Base-by-base conservation (phyloP, 495 filamentous ascomycete genomes). In the Annulohypoxylon moriforme region DNA sequence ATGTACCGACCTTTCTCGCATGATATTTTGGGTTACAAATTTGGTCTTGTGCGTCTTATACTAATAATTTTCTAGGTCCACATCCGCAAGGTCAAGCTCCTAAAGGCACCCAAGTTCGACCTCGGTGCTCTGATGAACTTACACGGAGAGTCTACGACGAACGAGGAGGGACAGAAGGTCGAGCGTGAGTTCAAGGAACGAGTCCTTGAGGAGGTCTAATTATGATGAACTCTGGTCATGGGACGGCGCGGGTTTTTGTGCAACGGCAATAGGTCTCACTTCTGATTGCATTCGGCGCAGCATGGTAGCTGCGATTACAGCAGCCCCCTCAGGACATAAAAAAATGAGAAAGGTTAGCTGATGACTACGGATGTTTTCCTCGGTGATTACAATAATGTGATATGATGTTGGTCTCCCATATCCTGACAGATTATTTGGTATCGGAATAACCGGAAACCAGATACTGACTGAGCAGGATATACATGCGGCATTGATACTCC, bases 11-110 rank as follows among this genome's bases (percentile, higher is more conserved):
- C 53, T 46, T 22, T 24, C 13, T 24, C 4, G 14, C 49, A 34
- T n/a, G 16, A 75, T 69, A 53, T 78, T 84, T 9, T 47, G 14
- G 16, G 27, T 38, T 18, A 1, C 1, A 16, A 84, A 7, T 38
- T 38, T 38, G 3, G 36, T 40, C 11, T 40, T 40, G 11, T 40
- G 36, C 36, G 4, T 14, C 10, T 40, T 65, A 67, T 65, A 31
- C 64, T 62, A 68, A 78, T 52, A 67, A 66, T 36, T 29, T 4
- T 73, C 46, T 77, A 99, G 96, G 95, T 99, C 74, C 96, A 99
- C 88, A 97, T 99, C 82, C 95, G 96, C 82, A 99, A 99, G 89
- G 94, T 99, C 79, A 99, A 99, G 89, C 92, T 99, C 52, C 89
- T 99, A 60, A 99, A 99, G 90, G 80, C 89, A 60, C 96, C 96